Evolutionary conservation across 352 stramenopile genomes (phyloP).

Genomic region (Nothophytophthora sp.): DNA sequence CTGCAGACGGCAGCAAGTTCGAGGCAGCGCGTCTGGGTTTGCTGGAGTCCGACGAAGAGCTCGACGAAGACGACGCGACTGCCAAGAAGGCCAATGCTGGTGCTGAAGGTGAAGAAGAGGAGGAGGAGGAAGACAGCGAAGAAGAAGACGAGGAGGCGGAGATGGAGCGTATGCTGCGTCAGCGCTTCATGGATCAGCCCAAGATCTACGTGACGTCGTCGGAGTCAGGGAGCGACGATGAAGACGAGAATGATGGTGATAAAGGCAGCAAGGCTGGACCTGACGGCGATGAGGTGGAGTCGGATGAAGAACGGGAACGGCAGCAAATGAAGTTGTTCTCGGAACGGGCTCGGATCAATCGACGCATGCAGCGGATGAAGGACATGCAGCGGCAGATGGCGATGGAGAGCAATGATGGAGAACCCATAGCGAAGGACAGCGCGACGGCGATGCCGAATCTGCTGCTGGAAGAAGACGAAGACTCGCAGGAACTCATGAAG

Average conservation of each 20-base stretch:
- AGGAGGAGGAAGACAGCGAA: conserved; percentile 32
- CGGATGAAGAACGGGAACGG: conserved; percentile 78
- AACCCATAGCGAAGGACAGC: conserved; percentile 20
- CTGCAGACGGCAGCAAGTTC: conserved; percentile 73
- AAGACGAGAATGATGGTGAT: conserved; percentile 29
- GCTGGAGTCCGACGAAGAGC: conserved; percentile 80
- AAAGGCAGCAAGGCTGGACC: conserved; percentile 16
- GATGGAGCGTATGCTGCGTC: conserved; percentile 79
- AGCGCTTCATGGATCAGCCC: conserved; percentile 73
- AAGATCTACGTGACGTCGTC: conserved; percentile 89
- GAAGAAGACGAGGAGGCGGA: conserved; percentile 80
- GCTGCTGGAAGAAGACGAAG: conserved; percentile 77
- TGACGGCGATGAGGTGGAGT: conserved; percentile 59
- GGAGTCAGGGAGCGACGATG: conserved; percentile 71
- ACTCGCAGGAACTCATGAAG: conserved; percentile 72
- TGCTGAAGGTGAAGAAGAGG: conserved; percentile 31
- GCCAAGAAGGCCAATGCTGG: conserved; percentile 35
- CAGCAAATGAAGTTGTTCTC: conserved; percentile 89
- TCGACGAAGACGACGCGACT: conserved; percentile 49
- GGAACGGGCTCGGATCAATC: conserved; percentile 78
- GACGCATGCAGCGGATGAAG: conserved; percentile 86
- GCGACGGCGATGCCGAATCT: conserved; percentile 44
- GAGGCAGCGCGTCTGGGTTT: conserved; percentile 79
- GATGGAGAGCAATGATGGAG: conserved; percentile 39
- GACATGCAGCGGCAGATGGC: conserved; percentile 69